These are phyloP conservation scores for Nannochloropsis gaditana DNA, from an alignment of 108 stramenopile genomes.

Conservation along the genomic window DNA sequence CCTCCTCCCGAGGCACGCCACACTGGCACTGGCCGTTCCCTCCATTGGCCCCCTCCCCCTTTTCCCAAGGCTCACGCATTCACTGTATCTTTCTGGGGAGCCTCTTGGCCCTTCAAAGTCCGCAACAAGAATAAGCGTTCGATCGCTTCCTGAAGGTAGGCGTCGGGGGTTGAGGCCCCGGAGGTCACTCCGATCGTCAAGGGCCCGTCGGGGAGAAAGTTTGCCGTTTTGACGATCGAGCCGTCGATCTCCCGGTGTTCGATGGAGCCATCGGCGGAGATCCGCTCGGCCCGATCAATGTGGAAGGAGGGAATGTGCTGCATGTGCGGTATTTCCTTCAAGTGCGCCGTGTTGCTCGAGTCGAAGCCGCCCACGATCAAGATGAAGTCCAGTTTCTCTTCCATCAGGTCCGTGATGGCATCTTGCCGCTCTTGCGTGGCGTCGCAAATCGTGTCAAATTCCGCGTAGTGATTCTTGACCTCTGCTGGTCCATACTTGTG, in stretches of 20 bases:
- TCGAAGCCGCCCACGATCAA: constrained; percentile 93
- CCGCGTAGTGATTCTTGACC: constrained; percentile 72
- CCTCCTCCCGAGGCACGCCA: too few relatives aligned
- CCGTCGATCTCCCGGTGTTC: constrained; percentile 66
- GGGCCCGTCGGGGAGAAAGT: constrained; percentile 60
- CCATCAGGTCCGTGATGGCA: constrained; percentile 81
- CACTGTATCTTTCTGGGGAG: not conserved
- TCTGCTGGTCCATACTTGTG: constrained; percentile 75
- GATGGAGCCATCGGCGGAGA: constrained; percentile 76
- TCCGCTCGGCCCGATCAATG: constrained; percentile 82
- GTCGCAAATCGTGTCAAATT: constrained; percentile 96
- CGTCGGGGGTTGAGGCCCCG: constrained; percentile 78
- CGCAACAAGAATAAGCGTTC: not conserved
- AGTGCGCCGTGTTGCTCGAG: constrained; percentile 91
- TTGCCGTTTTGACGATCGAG: constrained; percentile 62
- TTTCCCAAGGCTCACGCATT: not conserved
- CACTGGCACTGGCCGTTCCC: not conserved
- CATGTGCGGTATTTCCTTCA: constrained; percentile 80
- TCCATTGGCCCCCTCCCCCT: not conserved
- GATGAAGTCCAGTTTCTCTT: constrained; percentile 82
- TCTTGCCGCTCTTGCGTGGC: constrained; percentile 95
- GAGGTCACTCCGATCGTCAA: constrained; percentile 83
- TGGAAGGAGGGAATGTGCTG: constrained; percentile 77
- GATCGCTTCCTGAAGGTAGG: constrained; percentile 39
- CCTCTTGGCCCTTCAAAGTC: not conserved